Evolutionary conservation across 2,329 filamentous ascomycete genomes (phyloP), one percentile per base, ranked within the genome.

Genomic region (Fusarium devonianum): DNA sequence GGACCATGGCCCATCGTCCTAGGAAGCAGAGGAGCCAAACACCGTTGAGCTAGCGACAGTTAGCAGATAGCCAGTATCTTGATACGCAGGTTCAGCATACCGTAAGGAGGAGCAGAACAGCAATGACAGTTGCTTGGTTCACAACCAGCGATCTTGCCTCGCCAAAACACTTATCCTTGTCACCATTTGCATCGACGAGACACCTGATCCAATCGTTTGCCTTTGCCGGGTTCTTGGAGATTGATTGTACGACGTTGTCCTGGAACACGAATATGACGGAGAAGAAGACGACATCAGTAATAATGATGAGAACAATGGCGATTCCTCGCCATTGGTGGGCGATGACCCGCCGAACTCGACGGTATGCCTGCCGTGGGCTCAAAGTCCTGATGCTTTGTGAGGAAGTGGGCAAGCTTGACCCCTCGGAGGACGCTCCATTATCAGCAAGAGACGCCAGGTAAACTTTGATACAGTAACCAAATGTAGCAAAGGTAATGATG

Each of bases 291-390:
- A 97, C 91, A 69, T 97, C 92, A 51, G 85, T 83, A 49, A 97
- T 83, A 62, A 97, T 96, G 68, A 97, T 88, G 41, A 95, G 78
- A 11, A 97, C 92, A 53, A 97, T 90, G 32, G 86, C 84, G 52
- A 97, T 93, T 33, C 92, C 93, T 62, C 93, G 84, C 94, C 94
- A 99, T 72, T 99, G 94, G 4, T 97, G 83, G 68, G 89, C 85
- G 26, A 99, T 82, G 13, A 97, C 92, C 60, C 92, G 88, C 58
- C 86, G 86, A 26, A 99, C 84, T 63, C 94, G 86, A 56, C 89
- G 86, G 69, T 95, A 97, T 2, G 95, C 90, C 66, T 95, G 92
- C 43, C 89, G 85, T 9, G 92, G 91, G 7, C 89, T 90, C 68
- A 92, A 83, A 53, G 86, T 90, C 56, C 83, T 83, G 46, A 92